Evolutionary conservation across 345 rosid genomes (phyloP).

Genomic region (Murraya koenigii): DNA sequence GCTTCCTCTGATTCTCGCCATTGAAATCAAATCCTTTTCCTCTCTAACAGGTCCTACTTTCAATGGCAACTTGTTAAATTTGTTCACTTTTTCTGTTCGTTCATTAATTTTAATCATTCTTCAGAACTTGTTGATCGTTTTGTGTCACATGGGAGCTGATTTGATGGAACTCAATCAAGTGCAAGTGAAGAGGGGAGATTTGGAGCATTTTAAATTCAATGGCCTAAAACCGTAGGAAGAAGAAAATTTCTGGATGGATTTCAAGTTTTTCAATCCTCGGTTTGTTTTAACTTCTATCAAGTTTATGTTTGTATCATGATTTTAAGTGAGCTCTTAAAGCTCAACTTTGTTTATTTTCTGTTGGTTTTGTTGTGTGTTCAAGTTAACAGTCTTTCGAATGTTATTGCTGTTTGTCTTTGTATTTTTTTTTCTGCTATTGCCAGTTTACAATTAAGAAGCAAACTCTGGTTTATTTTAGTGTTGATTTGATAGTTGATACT

Average conservation of each 20-base stretch:
- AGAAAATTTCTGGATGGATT: conserved; percentile 33
- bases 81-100: not conserved
- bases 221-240: conserved; percentile 42
- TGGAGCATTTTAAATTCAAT: conserved; percentile 39
- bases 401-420: conserved; percentile 14
- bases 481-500: conserved; percentile 10
- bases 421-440: conserved; percentile 13
- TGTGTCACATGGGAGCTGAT: conserved; percentile 8
- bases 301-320: conserved; percentile 16
- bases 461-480: conserved; percentile 7
- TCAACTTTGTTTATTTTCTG: conserved; percentile 23
- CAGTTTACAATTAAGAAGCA: conserved; percentile 27
- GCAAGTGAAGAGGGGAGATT: conserved; percentile 26
- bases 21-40: conserved; percentile 37
- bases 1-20: conserved; percentile 84
- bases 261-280: conserved; percentile 51
- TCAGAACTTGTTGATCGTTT: conserved; percentile 21
- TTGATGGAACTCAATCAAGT: conserved; percentile 13
- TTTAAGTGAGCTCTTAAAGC: conserved; percentile 34
- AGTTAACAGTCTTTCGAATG: conserved; percentile 15
- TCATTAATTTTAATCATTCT: conserved; percentile 1
- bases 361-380: conserved; percentile 24
- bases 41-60: conserved; percentile 41
- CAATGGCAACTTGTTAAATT: not conserved
- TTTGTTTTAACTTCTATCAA: conserved; percentile 30